Conservation (phyloP, 2,329 filamentous ascomycete genomes). For the Pseudocercospora crystallina region DNA sequence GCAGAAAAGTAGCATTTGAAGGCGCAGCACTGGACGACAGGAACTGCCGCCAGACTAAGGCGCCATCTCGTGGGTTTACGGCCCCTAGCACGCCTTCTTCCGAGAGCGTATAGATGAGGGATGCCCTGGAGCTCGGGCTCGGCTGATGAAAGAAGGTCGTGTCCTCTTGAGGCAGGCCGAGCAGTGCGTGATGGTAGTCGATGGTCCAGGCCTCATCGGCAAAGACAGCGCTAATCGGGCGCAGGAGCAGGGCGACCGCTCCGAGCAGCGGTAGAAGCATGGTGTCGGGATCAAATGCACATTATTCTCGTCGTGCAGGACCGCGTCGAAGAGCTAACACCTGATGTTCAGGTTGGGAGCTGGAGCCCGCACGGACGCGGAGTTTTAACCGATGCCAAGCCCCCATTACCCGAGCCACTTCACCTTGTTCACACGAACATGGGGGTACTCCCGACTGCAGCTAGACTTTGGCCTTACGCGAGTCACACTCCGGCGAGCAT, state of each 20-base stretch:
- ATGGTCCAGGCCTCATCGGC: constrained; percentile 86
- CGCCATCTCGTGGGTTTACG: constrained; percentile 82
- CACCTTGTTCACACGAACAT: too few species aligned
- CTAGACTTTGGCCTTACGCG: too few species aligned
- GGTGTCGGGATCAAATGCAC: neutral
- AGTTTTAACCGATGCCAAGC: too few species aligned
- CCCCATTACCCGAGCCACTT: too few species aligned
- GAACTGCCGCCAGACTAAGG: constrained; percentile 81
- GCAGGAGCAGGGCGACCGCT: constrained; percentile 45
- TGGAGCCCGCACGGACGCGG: too few species aligned
- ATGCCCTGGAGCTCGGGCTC: constrained; percentile 75
- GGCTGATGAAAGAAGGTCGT: constrained; percentile 96
- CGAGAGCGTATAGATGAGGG: constrained; percentile 86
- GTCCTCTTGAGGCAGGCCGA: constrained; percentile 77
- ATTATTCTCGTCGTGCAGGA: too few species aligned
- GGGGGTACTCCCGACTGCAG: too few species aligned
- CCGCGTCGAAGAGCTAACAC: too few species aligned
- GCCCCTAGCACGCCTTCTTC: constrained; percentile 82
- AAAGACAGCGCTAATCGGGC: constrained; percentile 68
- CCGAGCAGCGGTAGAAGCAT: constrained; percentile 28
- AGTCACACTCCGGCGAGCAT: too few species aligned
- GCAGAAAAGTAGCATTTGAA: constrained; percentile 50
- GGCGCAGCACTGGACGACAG: constrained; percentile 49
- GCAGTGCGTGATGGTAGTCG: constrained; percentile 88
- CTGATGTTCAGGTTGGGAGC: too few species aligned